Conservation (phyloP, 345 rosid genomes). For the Pistacia integerrima region DNA sequence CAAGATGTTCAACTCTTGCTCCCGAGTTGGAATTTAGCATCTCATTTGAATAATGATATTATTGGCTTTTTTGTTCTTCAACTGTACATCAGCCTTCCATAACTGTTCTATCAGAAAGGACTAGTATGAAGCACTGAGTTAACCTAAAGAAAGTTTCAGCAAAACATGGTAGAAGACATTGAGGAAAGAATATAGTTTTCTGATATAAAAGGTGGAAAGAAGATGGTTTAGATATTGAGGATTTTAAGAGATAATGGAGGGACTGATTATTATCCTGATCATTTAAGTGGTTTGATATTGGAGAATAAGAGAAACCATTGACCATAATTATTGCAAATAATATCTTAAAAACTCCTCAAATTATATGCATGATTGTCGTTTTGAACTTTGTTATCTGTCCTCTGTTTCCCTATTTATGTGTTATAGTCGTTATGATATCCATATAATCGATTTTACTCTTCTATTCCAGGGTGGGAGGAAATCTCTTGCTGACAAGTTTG, state of each 20-base stretch:
- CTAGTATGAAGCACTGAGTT: background rate
- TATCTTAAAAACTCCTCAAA: background rate
- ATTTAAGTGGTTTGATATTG: background rate
- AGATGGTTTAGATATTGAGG: background rate
- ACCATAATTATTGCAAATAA: background rate
- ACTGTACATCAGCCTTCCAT: background rate
- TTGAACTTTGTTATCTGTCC: background rate
- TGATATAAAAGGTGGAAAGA: background rate
- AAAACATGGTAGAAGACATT: too few species aligned
- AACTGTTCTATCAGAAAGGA: background rate
- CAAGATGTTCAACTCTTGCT: too few species aligned
- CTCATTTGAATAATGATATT: too few species aligned
- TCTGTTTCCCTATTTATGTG: background rate
- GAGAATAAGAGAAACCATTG: background rate
- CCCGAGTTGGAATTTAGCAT: background rate
- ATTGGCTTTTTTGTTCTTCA: too few species aligned
- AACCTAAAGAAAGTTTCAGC: background rate
- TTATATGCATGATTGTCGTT: background rate
- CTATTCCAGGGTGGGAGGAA: constrained; percentile 63
- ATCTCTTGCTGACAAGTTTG: constrained; percentile 86
- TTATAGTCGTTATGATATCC: background rate
- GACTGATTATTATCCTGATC: background rate
- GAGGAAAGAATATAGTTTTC: background rate
- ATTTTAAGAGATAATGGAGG: background rate
- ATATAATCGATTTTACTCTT: background rate